Evolutionary conservation across 768 basidiomycete genomes (phyloP), one percentile per base, ranked within the genome.

Genomic region (Coprinellus aureogranulatus): DNA sequence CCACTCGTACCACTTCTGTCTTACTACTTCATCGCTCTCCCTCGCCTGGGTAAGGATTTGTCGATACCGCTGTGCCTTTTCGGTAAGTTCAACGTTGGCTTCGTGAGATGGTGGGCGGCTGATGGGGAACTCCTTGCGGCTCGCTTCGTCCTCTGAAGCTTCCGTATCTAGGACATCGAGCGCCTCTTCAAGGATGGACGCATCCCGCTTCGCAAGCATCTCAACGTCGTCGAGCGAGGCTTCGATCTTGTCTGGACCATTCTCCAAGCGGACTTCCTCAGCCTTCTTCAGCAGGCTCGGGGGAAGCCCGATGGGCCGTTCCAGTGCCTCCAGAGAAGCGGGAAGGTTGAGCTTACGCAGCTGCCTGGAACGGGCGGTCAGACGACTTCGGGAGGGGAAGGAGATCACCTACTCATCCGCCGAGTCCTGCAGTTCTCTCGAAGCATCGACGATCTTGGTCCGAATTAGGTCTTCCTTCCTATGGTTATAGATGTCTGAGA

Each of bases 101-200:
- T 90, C 83, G 63, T 89, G 81, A 0, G 95, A 97, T 1, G 88
- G 84, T 1, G 75, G 73, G 31, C 93, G 79, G 55, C 75, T 70
- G 56, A 82, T 63, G 45, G 72, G 62, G 1, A 69, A 71, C 23
- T 81, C 80, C 60, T 80, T 79, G 16, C 87, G 83, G 28, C 83
- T 75, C 11, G 81, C 77, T 67, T 92, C 91, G 62, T 94, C 91
- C 66, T 92, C 90, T 14, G 88, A 89, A 16, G 89, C 90, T 71
- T 97, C 95, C 44, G 83, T 85, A 63, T 96, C 94, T n/a, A 99
- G 74, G 22, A 95, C 84, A 64, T 94, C 93, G 76, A 94, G 81
- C 0, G 92, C 95, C 78, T 97, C 92, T 50, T 92, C 83, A 22
- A 98, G 65, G 18, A 90, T 73, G 20, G 77, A 72, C 55, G 76